A percentile compares a stretch with the other conserved stretches of the same genome.
Conservation (phyloP, 192 early-diverging fungal genomes). For the Backusella parvicylindrica region DNA sequence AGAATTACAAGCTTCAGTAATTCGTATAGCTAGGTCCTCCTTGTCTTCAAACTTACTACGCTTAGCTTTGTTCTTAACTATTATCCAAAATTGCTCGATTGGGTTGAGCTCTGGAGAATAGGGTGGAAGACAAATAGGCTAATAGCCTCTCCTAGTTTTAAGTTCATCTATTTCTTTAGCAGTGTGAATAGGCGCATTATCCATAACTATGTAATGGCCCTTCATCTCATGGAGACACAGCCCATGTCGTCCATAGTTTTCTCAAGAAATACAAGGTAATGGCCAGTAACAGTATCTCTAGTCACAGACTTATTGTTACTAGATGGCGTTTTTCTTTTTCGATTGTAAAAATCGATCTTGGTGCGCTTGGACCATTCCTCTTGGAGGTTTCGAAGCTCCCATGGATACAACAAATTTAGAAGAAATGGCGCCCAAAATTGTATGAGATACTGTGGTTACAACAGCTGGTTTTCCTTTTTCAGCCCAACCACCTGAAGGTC, state of each 20-base stretch:
- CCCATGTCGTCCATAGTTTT: conserved; percentile 14
- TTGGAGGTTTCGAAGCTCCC: conserved; percentile 11
- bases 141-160: not conserved
- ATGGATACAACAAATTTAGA: conserved; percentile 1
- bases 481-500: conserved; percentile 17
- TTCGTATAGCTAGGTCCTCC: not conserved
- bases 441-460: conserved; percentile 8
- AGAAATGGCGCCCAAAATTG: conserved; percentile 4
- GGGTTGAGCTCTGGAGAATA: conserved; percentile 23
- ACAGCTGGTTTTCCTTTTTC: conserved; percentile 11
- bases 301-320: conserved; percentile 2
- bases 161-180: conserved; percentile 1
- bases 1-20: too few species aligned
- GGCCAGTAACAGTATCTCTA: conserved; percentile 12
- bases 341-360: conserved; percentile 10
- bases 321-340: conserved; percentile 1
- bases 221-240: conserved; percentile 9
- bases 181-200: conserved; percentile 20
- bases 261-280: conserved; percentile 7
- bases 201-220: conserved; percentile 24
- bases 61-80: conserved; percentile 12
- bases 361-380: not conserved
- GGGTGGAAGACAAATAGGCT: not conserved
- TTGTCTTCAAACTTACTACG: conserved; percentile 10
- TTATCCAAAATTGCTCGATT: conserved; percentile 25